Percentiles rank a stretch among this genome's conserved stretches.
Evolutionary conservation across 2,329 filamentous ascomycete genomes (phyloP).

Genomic region (Coleophoma eucalyptorum): DNA sequence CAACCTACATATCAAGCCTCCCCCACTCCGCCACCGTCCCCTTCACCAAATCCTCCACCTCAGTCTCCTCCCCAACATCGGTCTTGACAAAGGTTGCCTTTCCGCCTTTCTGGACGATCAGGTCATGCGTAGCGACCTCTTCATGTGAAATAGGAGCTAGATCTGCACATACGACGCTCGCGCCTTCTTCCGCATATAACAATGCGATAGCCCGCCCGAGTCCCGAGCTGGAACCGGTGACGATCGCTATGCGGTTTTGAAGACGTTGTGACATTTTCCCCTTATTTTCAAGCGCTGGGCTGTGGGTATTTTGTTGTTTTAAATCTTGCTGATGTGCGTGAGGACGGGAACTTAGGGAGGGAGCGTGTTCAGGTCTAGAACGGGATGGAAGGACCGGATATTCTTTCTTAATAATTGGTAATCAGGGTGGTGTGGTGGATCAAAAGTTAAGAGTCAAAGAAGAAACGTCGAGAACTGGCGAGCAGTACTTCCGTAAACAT

Average conservation of each 20-base stretch:
- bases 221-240: conserved; percentile 42
- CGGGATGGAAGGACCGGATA: no score
- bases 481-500: no score
- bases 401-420: no score
- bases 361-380: no score
- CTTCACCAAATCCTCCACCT: conserved; percentile 34
- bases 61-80: conserved; percentile 33
- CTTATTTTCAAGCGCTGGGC: no score
- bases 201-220: conserved; percentile 41
- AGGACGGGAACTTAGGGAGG: no score
- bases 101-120: conserved; percentile 30
- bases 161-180: conserved; percentile 37
- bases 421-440: no score
- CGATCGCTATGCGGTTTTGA: conserved; percentile 32
- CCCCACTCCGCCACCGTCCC: conserved; percentile 30
- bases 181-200: conserved; percentile 35
- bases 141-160: conserved; percentile 16
- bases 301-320: no score
- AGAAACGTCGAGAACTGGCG: no score
- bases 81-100: conserved; percentile 36
- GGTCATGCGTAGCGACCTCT: conserved; percentile 31
- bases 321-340: no score
- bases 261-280: conserved; percentile 15
- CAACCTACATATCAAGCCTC: conserved; percentile 7
- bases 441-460: no score